Evolutionary conservation across 2,329 filamentous ascomycete genomes (phyloP).

Genomic region (Clonostachys solani): DNA sequence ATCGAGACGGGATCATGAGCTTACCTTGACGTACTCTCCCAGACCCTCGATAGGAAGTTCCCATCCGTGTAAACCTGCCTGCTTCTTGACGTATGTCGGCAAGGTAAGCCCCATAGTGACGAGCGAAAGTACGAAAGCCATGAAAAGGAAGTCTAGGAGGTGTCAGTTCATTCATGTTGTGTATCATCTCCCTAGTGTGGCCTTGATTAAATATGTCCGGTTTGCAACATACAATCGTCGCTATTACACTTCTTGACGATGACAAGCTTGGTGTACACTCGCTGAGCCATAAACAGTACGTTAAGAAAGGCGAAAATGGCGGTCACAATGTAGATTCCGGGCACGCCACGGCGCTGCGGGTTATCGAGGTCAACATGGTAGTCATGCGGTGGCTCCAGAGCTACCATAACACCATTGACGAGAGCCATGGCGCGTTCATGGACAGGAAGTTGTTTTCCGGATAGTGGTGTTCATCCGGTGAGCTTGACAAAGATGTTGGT

Average conservation of each 20-base stretch:
- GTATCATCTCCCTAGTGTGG: too few relatives aligned
- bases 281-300: conserved; percentile 14
- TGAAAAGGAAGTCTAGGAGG: too few relatives aligned
- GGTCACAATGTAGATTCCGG: conserved; percentile 12
- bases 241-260: conserved; percentile 12
- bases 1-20: too few relatives aligned
- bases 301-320: conserved; percentile 11
- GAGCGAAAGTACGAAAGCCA: too few relatives aligned
- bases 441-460: neutral
- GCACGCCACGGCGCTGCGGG: conserved; percentile 15
- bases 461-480: neutral
- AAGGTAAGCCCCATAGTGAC: too few relatives aligned
- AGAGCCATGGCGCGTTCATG: neutral
- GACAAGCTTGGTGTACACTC: conserved; percentile 15
- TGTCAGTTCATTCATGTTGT: too few relatives aligned
- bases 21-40: too few relatives aligned
- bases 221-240: conserved; percentile 9
- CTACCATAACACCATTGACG: conserved; percentile 5
- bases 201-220: too few relatives aligned
- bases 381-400: conserved; percentile 17
- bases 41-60: conserved; percentile 3
- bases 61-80: conserved; percentile 16
- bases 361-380: conserved; percentile 26
- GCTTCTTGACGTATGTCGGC: too few relatives aligned
- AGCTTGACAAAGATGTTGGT: too few relatives aligned